phyloP scores from a whole-genome alignment of 2,329 filamentous ascomycete species.

The Neodidymelliopsis sp. region DNA sequence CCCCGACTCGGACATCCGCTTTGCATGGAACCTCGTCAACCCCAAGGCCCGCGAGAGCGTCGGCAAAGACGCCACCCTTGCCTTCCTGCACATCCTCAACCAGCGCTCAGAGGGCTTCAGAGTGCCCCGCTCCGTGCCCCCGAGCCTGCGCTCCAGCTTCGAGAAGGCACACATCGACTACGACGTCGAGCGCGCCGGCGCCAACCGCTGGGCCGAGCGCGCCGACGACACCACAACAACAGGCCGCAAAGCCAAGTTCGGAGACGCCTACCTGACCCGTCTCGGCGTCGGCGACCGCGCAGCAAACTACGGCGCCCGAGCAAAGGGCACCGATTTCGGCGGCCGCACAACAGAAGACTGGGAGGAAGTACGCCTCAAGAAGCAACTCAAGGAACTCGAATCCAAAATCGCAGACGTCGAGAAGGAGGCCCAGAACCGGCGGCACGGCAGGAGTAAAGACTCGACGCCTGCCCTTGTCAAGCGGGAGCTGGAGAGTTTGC shows the following conservation, averaged over 20 bases:
- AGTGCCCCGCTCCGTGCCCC: conserved; percentile 89
- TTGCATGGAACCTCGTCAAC: conserved; percentile 97
- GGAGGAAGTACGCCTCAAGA: conserved; percentile 95
- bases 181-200: conserved; percentile 79
- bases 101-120: conserved; percentile 94
- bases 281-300: conserved; percentile 79
- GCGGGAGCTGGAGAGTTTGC: conserved; percentile 88
- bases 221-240: conserved; percentile 82
- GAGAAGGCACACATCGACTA: conserved; percentile 98
- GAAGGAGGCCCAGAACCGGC: conserved; percentile 68
- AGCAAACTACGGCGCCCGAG: conserved; percentile 68
- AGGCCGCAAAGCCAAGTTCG: conserved; percentile 95
- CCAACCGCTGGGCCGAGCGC: conserved; percentile 80
- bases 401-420: conserved; percentile 86
- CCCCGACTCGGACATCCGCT: conserved; percentile 80
- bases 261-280: conserved; percentile 92
- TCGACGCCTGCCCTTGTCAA: conserved; percentile 91
- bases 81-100: conserved; percentile 96
- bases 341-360: conserved; percentile 87
- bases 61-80: conserved; percentile 92
- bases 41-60: conserved; percentile 82
- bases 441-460: conserved; percentile 66
- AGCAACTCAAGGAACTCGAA: conserved; percentile 88
- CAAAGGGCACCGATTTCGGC: conserved; percentile 89
- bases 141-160: conserved; percentile 88